Conservation (phyloP, 495 filamentous ascomycete species). For the Parathielavia appendiculata region DNA sequence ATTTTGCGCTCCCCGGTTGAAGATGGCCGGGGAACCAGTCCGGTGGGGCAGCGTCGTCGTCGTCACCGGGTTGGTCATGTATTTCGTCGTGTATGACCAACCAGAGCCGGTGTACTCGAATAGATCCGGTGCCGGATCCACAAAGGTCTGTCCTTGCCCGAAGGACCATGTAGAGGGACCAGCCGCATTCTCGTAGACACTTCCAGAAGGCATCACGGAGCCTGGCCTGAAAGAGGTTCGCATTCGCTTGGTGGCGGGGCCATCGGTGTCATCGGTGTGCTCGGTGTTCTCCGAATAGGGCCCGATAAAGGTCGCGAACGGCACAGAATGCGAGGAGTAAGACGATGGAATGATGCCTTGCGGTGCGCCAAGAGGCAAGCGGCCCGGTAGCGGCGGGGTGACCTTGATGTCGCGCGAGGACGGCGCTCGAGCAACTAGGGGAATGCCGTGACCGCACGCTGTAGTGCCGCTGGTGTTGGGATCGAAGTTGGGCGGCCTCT, state of each 20-base stretch:
- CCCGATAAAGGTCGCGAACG: background rate
- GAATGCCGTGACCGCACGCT: constrained; percentile 31
- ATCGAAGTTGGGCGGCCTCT: background rate
- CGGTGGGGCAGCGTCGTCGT: constrained; percentile 12
- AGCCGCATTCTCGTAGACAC: background rate
- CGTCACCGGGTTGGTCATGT: background rate
- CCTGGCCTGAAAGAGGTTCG: constrained; percentile 5
- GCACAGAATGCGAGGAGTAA: too few relatives aligned
- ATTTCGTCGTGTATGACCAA: constrained; percentile 6
- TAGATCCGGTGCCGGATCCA: constrained; percentile 4
- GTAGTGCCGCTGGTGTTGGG: background rate
- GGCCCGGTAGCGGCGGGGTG: constrained; percentile 34
- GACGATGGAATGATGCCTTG: constrained; percentile 9
- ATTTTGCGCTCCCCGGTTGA: background rate
- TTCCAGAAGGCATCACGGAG: background rate
- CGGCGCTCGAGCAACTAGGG: constrained; percentile 35
- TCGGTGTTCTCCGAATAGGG: background rate
- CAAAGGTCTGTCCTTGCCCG: background rate
- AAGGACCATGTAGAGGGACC: background rate
- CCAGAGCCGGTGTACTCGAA: constrained; percentile 5
- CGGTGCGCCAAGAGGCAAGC: constrained; percentile 32
- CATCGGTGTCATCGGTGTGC: background rate
- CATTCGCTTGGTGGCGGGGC: constrained; percentile 13
- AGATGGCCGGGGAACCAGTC: constrained; percentile 2
- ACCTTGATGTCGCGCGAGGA: constrained; percentile 29